phyloP scores from a whole-genome alignment of 106 monocot genomes.

The Allium cepa region DNA sequence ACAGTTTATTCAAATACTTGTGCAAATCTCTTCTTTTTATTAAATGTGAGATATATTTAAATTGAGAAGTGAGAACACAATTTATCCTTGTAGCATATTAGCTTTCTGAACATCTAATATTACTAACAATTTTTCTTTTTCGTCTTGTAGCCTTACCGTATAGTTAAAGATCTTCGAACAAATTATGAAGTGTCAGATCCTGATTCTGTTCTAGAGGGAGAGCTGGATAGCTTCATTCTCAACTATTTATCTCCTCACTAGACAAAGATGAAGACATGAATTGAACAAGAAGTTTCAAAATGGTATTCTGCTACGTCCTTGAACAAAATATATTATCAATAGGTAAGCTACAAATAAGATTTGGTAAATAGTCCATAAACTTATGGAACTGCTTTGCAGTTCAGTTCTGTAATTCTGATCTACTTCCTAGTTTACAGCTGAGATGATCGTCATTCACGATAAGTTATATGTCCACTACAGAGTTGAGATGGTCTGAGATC shows the following conservation, averaged over 20 bases:
- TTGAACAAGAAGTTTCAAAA: neutral
- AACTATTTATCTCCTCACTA: constrained; percentile 58
- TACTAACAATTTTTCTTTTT: neutral
- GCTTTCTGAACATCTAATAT: too few species aligned
- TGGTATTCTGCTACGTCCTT: neutral
- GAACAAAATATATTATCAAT: neutral
- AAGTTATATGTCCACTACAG: neutral
- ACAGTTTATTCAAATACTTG: too few species aligned
- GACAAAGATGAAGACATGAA: constrained; percentile 1
- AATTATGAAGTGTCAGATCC: constrained; percentile 96
- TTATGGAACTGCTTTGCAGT: too few species aligned
- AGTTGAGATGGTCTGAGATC: neutral
- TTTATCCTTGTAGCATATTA: too few species aligned
- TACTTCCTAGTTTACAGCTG: too few species aligned
- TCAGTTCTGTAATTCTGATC: too few species aligned
- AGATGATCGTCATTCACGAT: neutral
- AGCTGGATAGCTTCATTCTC: constrained; percentile 86
- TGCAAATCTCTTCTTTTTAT: too few species aligned
- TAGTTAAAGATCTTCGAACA: constrained; percentile 94
- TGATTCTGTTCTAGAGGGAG: constrained; percentile 85
- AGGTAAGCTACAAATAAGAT: too few species aligned
- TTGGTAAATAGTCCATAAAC: too few species aligned
- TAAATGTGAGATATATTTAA: too few species aligned
- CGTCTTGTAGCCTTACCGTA: constrained; percentile 68
- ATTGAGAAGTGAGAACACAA: too few species aligned